These are phyloP conservation scores for Thelonectria discophora DNA, from an alignment of 2,329 filamentous ascomycete genomes.

Conservation along the genomic window DNA sequence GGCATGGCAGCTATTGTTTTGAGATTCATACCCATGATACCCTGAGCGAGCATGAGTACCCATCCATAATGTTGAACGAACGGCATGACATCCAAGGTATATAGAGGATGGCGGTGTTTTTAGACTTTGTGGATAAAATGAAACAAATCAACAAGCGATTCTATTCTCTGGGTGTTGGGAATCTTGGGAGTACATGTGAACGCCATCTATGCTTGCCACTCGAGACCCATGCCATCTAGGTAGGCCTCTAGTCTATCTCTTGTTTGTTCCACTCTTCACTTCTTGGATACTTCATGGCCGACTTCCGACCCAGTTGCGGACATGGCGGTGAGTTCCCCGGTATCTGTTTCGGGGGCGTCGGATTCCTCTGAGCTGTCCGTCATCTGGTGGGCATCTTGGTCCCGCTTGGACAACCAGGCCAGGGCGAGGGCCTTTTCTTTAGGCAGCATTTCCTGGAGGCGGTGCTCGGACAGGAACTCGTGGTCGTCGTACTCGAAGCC, in stretches of 20 bases:
- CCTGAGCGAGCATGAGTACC: slow-evolving; percentile 31
- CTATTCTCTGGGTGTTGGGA: background rate
- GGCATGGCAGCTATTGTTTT: slow-evolving; percentile 27
- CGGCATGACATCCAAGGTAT: slow-evolving; percentile 29
- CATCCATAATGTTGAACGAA: slow-evolving; percentile 36
- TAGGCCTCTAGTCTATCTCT: background rate
- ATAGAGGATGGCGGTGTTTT: slow-evolving; percentile 23
- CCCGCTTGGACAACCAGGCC: slow-evolving; percentile 52
- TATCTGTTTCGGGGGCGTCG: slow-evolving; percentile 3
- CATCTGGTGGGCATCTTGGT: background rate
- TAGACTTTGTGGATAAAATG: slow-evolving; percentile 18
- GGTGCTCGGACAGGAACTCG: slow-evolving; percentile 66
- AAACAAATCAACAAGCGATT: slow-evolving; percentile 8
- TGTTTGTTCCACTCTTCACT: background rate
- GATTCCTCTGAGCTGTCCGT: slow-evolving; percentile 16
- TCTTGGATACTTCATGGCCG: background rate
- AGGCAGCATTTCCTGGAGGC: slow-evolving; percentile 61
- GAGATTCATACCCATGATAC: slow-evolving; percentile 36
- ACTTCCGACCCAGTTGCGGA: background rate
- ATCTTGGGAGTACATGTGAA: background rate
- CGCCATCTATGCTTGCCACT: background rate
- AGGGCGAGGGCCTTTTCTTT: slow-evolving; percentile 59
- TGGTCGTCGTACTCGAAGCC: slow-evolving; percentile 75
- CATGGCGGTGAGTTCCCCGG: background rate
- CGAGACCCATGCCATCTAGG: background rate